Conservation (phyloP, 2,329 filamentous ascomycete species). For the Tothia fuscella region DNA sequence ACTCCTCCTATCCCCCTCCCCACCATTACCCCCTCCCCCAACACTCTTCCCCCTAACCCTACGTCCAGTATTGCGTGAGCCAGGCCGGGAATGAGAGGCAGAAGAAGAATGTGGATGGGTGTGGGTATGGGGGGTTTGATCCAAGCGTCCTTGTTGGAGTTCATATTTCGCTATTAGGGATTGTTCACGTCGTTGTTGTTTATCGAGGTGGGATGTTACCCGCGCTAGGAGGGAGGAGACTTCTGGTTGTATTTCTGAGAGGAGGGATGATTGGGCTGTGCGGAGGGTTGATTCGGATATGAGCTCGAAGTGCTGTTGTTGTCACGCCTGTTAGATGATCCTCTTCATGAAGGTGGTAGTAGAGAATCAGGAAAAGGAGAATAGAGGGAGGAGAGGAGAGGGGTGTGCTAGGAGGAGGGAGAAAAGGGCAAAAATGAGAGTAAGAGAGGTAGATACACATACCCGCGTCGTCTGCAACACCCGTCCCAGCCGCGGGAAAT, state of each 20-base stretch:
- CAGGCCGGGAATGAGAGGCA: constrained; percentile 2
- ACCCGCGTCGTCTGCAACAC: constrained; percentile 52
- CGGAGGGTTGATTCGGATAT: constrained; percentile 75
- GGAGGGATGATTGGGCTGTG: constrained; percentile 69
- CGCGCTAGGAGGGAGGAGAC: constrained; percentile 67
- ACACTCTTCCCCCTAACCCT: constrained; percentile 5
- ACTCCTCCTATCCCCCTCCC: too few species aligned
- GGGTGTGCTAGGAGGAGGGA: too few species aligned
- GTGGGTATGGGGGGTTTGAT: constrained; percentile 26
- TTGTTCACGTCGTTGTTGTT: constrained; percentile 71
- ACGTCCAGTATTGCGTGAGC: constrained; percentile 17
- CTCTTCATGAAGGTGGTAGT: background rate
- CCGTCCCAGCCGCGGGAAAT: constrained; percentile 50
- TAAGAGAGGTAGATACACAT: constrained; percentile 17
- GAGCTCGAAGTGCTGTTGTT: constrained; percentile 71
- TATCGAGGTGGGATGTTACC: constrained; percentile 73
- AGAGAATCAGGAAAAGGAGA: background rate
- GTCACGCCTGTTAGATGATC: background rate
- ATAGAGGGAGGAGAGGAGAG: background rate
- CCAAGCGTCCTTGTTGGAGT: constrained; percentile 63
- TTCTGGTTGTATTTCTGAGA: constrained; percentile 82
- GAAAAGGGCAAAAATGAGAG: too few species aligned
- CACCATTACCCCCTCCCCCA: background rate
- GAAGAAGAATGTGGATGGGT: constrained; percentile 8
- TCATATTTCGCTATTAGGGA: constrained; percentile 72